Conservation (phyloP, 1,284 basidiomycete genomes). For the Phellopilus nigrolimitatus region DNA sequence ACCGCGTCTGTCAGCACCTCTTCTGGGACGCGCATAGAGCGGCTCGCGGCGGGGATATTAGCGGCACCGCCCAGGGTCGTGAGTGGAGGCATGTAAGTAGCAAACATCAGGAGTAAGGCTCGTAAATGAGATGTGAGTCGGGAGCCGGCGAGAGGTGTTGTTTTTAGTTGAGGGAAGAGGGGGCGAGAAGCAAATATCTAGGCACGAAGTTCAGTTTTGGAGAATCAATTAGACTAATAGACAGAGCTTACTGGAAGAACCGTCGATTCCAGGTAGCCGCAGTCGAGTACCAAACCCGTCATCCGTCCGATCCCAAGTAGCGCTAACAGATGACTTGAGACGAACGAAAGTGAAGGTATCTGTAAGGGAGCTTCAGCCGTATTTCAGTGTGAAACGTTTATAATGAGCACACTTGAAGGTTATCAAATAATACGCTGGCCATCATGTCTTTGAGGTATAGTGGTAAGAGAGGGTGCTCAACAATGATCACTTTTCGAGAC, state of each 20-base stretch:
- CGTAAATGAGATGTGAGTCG: constrained; percentile 73
- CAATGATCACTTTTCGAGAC: constrained; percentile 85
- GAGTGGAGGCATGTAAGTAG: constrained; percentile 74
- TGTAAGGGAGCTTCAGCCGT: constrained; percentile 30
- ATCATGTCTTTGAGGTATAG: constrained; percentile 84
- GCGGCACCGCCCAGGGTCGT: constrained; percentile 58
- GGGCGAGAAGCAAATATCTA: constrained; percentile 89
- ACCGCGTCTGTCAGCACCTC: constrained; percentile 70
- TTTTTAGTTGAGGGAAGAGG: constrained; percentile 72
- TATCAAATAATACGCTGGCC: constrained; percentile 84
- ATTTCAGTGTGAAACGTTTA: neutral
- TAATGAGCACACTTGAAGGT: constrained; percentile 63
- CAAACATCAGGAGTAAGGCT: constrained; percentile 75
- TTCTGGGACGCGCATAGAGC: constrained; percentile 62
- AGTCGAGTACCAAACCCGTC: constrained; percentile 90
- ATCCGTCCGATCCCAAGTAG: constrained; percentile 83
- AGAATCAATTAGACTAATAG: neutral
- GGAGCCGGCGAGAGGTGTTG: constrained; percentile 79
- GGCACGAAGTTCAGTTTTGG: constrained; percentile 4
- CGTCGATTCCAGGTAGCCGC: constrained; percentile 86
- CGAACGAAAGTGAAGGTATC: constrained; percentile 92
- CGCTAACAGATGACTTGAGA: constrained; percentile 79
- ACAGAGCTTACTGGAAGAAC: constrained; percentile 68
- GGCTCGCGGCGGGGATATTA: constrained; percentile 57
- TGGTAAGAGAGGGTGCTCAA: constrained; percentile 87